These are phyloP conservation scores for Serendipita sp. DNA, from an alignment of 768 basidiomycete genomes.

Conservation along the genomic window DNA sequence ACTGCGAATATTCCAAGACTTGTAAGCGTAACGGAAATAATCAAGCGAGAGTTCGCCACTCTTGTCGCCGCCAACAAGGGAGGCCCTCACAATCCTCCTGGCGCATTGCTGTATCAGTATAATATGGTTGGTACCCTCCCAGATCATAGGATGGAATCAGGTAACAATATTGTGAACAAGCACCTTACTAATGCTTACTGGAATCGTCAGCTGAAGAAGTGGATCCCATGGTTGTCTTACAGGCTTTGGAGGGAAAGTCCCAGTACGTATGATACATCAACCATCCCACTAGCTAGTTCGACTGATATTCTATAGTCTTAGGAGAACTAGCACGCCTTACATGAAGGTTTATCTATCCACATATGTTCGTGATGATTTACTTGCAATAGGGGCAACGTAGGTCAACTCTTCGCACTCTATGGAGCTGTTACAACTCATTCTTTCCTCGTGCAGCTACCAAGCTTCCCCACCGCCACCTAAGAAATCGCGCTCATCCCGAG, in stretches of 20 bases:
- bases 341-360: conserved; percentile 55
- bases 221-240: conserved; percentile 16
- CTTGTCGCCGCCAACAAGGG: conserved; percentile 4
- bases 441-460: conserved; percentile 34
- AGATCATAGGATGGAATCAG: too few relatives aligned
- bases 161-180: too few relatives aligned
- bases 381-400: conserved; percentile 35
- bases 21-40: conserved; percentile 65
- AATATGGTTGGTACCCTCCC: conserved; percentile 51
- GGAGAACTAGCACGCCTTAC: conserved; percentile 42
- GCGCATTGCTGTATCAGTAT: conserved; percentile 50
- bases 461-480: conserved; percentile 10
- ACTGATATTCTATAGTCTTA: conserved; percentile 26
- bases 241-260: conserved; percentile 42
- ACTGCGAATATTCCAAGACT: conserved; percentile 39
- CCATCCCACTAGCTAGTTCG: background rate
- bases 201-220: conserved; percentile 15
- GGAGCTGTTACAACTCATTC: conserved; percentile 10
- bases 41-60: conserved; percentile 55
- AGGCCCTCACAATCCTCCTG: conserved; percentile 22
- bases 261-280: conserved; percentile 31
- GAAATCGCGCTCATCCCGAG: conserved; percentile 10
- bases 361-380: conserved; percentile 26
- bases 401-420: conserved; percentile 12
- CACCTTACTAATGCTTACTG: too few relatives aligned